phyloP scores from a whole-genome alignment of 495 filamentous ascomycete species.

The Penicillium silybi region DNA sequence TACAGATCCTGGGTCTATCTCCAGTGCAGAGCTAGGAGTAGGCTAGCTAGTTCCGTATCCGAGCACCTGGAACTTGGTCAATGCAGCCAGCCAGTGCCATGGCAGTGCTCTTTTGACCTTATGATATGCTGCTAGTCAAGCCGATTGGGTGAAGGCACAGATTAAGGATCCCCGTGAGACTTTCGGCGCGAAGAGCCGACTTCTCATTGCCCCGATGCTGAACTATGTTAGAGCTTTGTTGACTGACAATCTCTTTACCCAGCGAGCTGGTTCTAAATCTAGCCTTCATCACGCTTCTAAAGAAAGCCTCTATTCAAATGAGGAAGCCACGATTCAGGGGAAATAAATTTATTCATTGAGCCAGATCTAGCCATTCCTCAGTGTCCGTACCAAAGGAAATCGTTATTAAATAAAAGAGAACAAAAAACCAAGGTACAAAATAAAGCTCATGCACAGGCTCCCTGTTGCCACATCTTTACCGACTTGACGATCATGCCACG shows the following conservation, averaged over 20 bases:
- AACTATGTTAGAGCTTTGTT: too few relatives aligned
- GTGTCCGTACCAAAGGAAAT: neutral
- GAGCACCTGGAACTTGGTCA: neutral
- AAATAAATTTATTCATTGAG: too few relatives aligned
- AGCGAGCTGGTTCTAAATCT: too few relatives aligned
- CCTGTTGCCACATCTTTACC: slow-evolving; percentile 77
- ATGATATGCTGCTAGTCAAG: neutral
- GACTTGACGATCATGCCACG: slow-evolving; percentile 68
- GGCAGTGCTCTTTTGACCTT: neutral
- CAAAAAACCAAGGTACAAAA: neutral
- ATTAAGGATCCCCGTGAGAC: too few relatives aligned
- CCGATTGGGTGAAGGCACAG: neutral
- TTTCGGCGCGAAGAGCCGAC: too few relatives aligned
- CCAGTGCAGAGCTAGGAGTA: neutral
- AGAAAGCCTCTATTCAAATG: too few relatives aligned
- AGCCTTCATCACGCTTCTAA: too few relatives aligned
- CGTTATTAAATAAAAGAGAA: neutral
- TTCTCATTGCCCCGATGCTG: too few relatives aligned
- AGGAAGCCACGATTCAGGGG: too few relatives aligned
- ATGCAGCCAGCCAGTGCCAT: neutral
- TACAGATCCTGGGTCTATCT: neutral
- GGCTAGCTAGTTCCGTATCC: neutral
- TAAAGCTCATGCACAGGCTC: slow-evolving; percentile 18
- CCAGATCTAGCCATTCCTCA: too few relatives aligned
- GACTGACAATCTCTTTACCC: too few relatives aligned